These are phyloP conservation scores for Cordyceps cicadae DNA, from an alignment of 2,329 filamentous ascomycete genomes.

Conservation along the genomic window DNA sequence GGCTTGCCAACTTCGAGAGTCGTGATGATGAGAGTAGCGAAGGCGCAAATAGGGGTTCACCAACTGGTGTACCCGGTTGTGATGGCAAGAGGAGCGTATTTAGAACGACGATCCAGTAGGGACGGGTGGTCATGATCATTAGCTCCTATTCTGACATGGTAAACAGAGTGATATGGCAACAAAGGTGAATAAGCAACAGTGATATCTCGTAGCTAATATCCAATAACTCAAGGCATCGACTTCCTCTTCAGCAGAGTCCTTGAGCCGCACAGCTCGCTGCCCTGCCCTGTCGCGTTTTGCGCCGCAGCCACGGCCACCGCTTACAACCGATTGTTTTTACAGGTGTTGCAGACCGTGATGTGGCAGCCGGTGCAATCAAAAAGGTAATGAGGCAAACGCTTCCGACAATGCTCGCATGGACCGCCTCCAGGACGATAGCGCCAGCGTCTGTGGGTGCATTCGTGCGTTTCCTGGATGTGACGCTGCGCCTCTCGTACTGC, in stretches of 20 bases:
- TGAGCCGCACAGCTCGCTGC: too few species aligned
- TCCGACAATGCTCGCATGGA: not conserved
- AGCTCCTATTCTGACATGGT: too few species aligned
- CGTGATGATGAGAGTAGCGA: not conserved
- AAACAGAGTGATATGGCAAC: too few species aligned
- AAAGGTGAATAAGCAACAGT: too few species aligned
- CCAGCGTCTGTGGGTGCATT: not conserved
- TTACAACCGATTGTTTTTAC: slow-evolving; percentile 4
- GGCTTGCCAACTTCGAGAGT: not conserved
- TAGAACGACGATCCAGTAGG: not conserved
- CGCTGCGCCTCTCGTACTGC: not conserved
- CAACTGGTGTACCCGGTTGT: not conserved
- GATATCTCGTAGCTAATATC: too few species aligned
- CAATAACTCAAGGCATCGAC: too few species aligned
- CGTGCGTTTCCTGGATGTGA: not conserved
- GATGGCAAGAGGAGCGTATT: not conserved
- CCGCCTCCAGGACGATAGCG: not conserved
- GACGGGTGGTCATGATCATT: too few species aligned
- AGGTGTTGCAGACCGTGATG: not conserved
- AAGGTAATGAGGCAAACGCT: not conserved
- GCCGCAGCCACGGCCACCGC: too few species aligned
- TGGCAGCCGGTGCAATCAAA: not conserved
- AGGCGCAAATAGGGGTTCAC: not conserved
- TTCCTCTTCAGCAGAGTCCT: too few species aligned
- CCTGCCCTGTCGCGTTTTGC: too few species aligned